Base-by-base conservation (phyloP, 2,329 filamentous ascomycete genomes). In the Aspergillus udagawae region DNA sequence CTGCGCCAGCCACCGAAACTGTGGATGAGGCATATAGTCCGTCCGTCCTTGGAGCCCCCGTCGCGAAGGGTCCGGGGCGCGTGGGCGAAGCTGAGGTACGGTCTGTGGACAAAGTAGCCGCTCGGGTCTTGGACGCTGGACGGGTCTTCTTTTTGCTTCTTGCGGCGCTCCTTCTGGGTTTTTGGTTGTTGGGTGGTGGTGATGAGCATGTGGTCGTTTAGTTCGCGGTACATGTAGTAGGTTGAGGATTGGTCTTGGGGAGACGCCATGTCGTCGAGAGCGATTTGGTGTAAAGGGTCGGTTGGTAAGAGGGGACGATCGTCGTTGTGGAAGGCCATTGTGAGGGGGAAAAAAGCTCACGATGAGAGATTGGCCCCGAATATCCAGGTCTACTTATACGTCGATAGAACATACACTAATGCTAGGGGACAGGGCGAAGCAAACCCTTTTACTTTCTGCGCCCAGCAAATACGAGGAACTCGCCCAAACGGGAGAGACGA, bases 51-150 rank as follows among this genome's bases (percentile, higher is more conserved):
- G 17, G 41, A 17, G 21, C 27, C 54, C 7, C 59, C 55, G 5
- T 51, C 41, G 17, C 52, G 57, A 3, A 62, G 57, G 28, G 54
- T 58, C n/a, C 57, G 57, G 4, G 59, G 59, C 2, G 55, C 21
- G 14, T 52, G 14, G 21, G 42, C 51, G 23, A 63, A 63, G 14
- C 53, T 42, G 4, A 57, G 28, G 14, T 21, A 44, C 1, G 60
- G 60, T 2, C 49, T 42, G 41, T 63, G 61, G 4, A 62, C 29
- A n/a, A 57, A 62, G 49, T 57, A 65, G 51, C 54, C 38, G 21
- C 14, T 44, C 50, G 41, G 38, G 20, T 25, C 27, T 14, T 56
- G 38, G 10, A 20, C 4, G 20, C 9, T 27, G 20, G 51, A 32
- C 29, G 50, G 41, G 3, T 47, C 51, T 27, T 41, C 48, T 7